These are phyloP conservation scores for Microbotryum violaceum DNA, from an alignment of 1,284 basidiomycete species.

Conservation along the genomic window DNA sequence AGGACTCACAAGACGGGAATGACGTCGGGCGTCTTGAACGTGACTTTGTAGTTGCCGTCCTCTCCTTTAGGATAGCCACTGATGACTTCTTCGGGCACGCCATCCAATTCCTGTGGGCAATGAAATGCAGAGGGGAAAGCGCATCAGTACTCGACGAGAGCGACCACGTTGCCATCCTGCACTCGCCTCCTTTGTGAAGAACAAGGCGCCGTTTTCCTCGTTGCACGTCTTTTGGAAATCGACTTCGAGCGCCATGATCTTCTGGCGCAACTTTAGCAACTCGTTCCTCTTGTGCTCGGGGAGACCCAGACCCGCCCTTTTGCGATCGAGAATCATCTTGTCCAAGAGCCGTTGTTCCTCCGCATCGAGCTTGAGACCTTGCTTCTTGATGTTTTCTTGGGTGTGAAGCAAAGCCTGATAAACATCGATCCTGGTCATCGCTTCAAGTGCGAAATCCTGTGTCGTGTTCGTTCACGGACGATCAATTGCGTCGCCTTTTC, in stretches of 20 bases:
- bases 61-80: slow-evolving; percentile 57
- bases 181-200: slow-evolving; percentile 45
- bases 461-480: too few species aligned
- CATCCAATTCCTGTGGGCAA: slow-evolving; percentile 59
- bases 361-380: slow-evolving; percentile 52
- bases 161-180: too few species aligned
- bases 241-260: slow-evolving; percentile 60
- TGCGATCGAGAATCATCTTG: slow-evolving; percentile 67
- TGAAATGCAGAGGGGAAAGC: slow-evolving; percentile 44
- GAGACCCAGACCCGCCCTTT: slow-evolving; percentile 63
- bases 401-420: slow-evolving; percentile 63
- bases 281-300: slow-evolving; percentile 55
- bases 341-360: slow-evolving; percentile 66
- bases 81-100: slow-evolving; percentile 66
- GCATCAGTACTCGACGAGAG: background rate
- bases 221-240: slow-evolving; percentile 78
- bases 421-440: slow-evolving; percentile 67
- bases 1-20: slow-evolving; percentile 52
- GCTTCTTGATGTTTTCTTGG: slow-evolving; percentile 43
- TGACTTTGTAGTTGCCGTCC: slow-evolving; percentile 42
- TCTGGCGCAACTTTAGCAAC: slow-evolving; percentile 49
- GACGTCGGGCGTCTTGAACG: slow-evolving; percentile 66
- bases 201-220: slow-evolving; percentile 54
- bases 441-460: slow-evolving; percentile 57
- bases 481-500: too few species aligned